Evolutionary conservation across 2,329 filamentous ascomycete species (phyloP), one percentile per base, ranked within the genome.

Genomic region (Pseudogymnoascus sp.): DNA sequence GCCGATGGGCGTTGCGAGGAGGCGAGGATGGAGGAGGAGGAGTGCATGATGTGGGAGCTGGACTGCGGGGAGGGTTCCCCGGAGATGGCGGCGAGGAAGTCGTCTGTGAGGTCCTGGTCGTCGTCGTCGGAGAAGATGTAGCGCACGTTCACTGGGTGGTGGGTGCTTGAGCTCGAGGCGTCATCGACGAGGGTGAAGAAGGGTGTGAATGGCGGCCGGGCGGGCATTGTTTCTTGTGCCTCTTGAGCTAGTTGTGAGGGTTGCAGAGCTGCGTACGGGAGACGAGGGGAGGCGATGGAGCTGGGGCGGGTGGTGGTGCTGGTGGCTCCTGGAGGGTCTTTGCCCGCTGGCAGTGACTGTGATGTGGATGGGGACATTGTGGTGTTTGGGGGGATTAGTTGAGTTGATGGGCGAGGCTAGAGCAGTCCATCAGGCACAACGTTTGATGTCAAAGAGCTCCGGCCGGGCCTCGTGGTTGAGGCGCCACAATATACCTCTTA

Each of bases 91-190:
- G 80, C 79, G 64, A 87, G 75, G 4, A 82, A 82, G 1, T 89
- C 87, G 38, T 85, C 82, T 1, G 89, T 89, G 38, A 96, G 79
- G 50, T 89, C 79, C 56, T 93, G 89, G 1, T 61, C 64, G 72
- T 97, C 92, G 75, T 97, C 95, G 75, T 97, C 93, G 69, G 85
- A 85, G 78, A 99, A 97, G 71, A 97, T 83, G 77, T 97, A 97
- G 77, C 93, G 91, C 1, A 96, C 86, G 62, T 85, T 86, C 1
- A 56, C 35, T 1, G 93, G 95, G 73, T 97, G 93, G 70, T 91
- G 82, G 66, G 91, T 89, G 53, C 90, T 84, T 69, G 85, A 83
- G 7, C 84, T 87, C n/a, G 85, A 83, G 10, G 82, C 77, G 74
- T 96, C 92, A 72, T 90, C 86, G 67, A 97, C 81, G 44, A 97